Evolutionary conservation across 1,284 basidiomycete species (phyloP).

Genomic region (Irpex rosettiformis): DNA sequence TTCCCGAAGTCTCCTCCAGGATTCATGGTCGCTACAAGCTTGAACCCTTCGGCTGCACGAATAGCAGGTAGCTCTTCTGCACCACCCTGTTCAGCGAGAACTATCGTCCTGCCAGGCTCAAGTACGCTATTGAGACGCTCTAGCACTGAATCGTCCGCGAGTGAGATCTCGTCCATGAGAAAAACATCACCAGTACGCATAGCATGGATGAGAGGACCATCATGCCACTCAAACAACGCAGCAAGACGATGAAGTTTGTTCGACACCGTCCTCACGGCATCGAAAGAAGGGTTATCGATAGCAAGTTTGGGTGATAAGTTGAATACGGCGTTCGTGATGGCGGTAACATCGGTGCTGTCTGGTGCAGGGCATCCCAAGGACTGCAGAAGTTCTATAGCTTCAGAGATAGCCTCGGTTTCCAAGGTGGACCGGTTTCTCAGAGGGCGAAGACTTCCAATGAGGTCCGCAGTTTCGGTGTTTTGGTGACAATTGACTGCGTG

Average conservation of each 20-base stretch:
- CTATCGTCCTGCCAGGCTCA: slow-evolving; percentile 86
- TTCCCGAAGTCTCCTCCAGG: slow-evolving; percentile 99
- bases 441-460: slow-evolving; percentile 93
- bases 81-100: slow-evolving; percentile 92
- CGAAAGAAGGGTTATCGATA: slow-evolving; percentile 23
- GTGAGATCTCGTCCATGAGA: slow-evolving; percentile 94
- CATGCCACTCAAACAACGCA: slow-evolving; percentile 95
- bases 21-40: slow-evolving; percentile 98
- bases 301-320: slow-evolving; percentile 26
- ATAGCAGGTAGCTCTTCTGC: slow-evolving; percentile 70
- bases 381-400: slow-evolving; percentile 40
- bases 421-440: slow-evolving; percentile 72
- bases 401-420: slow-evolving; percentile 43
- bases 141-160: slow-evolving; percentile 97
- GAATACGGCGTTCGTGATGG: slow-evolving; percentile 27
- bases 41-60: slow-evolving; percentile 68
- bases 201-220: slow-evolving; percentile 91
- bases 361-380: slow-evolving; percentile 34
- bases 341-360: slow-evolving; percentile 34
- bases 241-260: slow-evolving; percentile 45
- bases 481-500: slow-evolving; percentile 94
- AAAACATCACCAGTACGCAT: slow-evolving; percentile 89
- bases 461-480: slow-evolving; percentile 98
- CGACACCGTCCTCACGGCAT: slow-evolving; percentile 39
- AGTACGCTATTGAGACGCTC: slow-evolving; percentile 97